Evolutionary conservation across 2,329 filamentous ascomycete species (phyloP).

Genomic region (Epichloe scottii): DNA sequence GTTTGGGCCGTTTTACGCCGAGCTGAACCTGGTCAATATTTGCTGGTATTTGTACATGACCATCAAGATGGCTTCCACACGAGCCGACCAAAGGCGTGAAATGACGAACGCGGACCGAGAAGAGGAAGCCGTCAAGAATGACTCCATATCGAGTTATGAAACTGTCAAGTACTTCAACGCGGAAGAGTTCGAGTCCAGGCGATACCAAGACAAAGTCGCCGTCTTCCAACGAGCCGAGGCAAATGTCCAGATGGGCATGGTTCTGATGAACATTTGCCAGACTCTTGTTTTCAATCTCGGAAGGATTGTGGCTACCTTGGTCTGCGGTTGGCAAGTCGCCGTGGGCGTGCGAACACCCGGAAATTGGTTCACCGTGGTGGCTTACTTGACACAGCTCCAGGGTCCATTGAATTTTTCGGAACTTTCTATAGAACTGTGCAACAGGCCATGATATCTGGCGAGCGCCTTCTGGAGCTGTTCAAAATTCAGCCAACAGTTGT

Average conservation of each 20-base stretch:
- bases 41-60: conserved; percentile 97
- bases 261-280: conserved; percentile 70
- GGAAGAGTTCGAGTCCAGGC: conserved; percentile 63
- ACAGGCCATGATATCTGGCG: conserved; percentile 93
- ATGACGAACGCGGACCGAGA: conserved; percentile 94
- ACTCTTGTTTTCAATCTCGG: conserved; percentile 70
- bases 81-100: conserved; percentile 77
- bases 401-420: conserved; percentile 78
- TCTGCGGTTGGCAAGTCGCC: conserved; percentile 67
- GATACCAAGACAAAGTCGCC: conserved; percentile 58
- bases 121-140: conserved; percentile 95
- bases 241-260: conserved; percentile 63
- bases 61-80: conserved; percentile 87
- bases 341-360: conserved; percentile 52
- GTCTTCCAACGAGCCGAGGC: conserved; percentile 65
- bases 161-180: conserved; percentile 87
- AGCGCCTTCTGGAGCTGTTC: conserved; percentile 89
- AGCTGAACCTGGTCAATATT: conserved; percentile 80
- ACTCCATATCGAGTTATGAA: conserved; percentile 98
- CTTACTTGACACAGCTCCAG: conserved; percentile 70
- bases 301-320: conserved; percentile 56
- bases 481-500: conserved; percentile 89
- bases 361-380: conserved; percentile 60
- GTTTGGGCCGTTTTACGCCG: conserved; percentile 61
- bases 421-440: conserved; percentile 95